Percentiles rank a stretch among this genome's conserved stretches.
Conservation (phyloP, 225 moss, liverwort and hornwort species). For the Physcomitrellopsis africana region DNA sequence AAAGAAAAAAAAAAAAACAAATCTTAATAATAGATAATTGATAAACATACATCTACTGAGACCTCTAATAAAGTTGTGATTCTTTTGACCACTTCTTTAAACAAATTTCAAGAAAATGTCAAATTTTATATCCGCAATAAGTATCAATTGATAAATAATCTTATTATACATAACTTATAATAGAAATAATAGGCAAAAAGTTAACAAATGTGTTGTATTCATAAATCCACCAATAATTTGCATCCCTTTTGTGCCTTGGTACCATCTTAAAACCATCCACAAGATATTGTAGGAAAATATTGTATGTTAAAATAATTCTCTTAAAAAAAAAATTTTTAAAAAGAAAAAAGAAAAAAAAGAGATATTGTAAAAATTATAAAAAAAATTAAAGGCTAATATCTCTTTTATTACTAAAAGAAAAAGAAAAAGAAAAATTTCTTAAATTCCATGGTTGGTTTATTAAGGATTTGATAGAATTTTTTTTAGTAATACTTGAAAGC, state of each 20-base stretch:
- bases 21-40: background rate
- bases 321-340: no score
- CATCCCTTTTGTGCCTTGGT: constrained; percentile 83
- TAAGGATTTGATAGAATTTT: constrained; percentile 33
- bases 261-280: constrained; percentile 69
- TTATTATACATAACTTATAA: background rate
- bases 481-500: constrained; percentile 14
- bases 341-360: no score
- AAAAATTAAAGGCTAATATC: no score
- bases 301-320: no score
- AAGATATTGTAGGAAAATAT: constrained; percentile 69
- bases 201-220: background rate
- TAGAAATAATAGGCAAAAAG: constrained; percentile 16
- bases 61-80: constrained; percentile 56
- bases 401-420: no score
- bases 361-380: no score
- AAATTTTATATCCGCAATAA: constrained; percentile 58
- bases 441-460: constrained; percentile 32
- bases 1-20: constrained; percentile 20
- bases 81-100: constrained; percentile 66
- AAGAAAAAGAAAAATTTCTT: background rate
- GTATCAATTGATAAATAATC: constrained; percentile 20
- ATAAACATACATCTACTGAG: constrained; percentile 51
- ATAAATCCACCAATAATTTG: constrained; percentile 63
- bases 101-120: constrained; percentile 74